Evolutionary conservation across 139 green algal species (phyloP).

Genomic region (Tetraselmis chui): DNA sequence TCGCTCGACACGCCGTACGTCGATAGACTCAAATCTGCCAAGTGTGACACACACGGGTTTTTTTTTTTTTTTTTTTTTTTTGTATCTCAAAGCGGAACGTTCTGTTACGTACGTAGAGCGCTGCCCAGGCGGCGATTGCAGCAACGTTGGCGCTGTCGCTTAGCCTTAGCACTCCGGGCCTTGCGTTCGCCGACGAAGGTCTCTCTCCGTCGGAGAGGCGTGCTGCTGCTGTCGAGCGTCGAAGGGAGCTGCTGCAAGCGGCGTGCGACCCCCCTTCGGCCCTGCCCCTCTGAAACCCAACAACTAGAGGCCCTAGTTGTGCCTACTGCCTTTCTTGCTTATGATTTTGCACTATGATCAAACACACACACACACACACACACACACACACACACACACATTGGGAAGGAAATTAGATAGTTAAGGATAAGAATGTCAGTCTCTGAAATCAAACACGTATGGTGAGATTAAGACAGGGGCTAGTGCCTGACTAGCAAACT

Average conservation of each 20-base stretch:
- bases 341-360: neutral
- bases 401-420: neutral
- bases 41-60: too few relatives aligned
- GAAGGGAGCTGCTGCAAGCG: neutral
- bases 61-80: neutral
- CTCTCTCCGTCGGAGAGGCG: neutral
- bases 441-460: neutral
- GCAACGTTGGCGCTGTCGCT: neutral
- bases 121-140: neutral
- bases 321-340: too few relatives aligned
- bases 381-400: neutral
- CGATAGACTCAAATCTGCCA: neutral
- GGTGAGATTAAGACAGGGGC: neutral
- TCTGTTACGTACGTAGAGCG: neutral
- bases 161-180: neutral
- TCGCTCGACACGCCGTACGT: neutral
- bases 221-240: neutral
- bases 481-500: too few relatives aligned
- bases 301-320: too few relatives aligned
- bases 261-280: too few relatives aligned
- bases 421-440: neutral
- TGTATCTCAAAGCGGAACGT: neutral
- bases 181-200: neutral
- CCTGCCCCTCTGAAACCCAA: too few relatives aligned
- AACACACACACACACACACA: neutral